These are phyloP conservation scores for Vigna unguiculata DNA, from an alignment of 306 rosid genomes.

Conservation along the genomic window DNA sequence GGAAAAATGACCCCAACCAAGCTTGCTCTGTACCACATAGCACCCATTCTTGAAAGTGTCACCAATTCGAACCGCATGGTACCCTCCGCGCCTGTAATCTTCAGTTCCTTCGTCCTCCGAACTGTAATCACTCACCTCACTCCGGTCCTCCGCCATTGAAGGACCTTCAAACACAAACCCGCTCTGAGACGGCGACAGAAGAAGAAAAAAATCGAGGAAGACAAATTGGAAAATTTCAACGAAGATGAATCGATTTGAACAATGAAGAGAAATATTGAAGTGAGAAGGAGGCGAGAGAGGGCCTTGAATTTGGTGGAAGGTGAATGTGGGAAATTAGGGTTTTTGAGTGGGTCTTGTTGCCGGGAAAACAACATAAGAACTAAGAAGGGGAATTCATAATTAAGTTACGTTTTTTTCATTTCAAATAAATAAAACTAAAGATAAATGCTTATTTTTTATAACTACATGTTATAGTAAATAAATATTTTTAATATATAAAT, in stretches of 20 bases:
- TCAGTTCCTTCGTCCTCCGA: constrained; percentile 98
- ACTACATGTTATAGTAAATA: no score
- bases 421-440: neutral
- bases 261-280: neutral
- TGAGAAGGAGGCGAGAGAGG: neutral
- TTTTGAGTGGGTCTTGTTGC: constrained; percentile 54
- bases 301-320: constrained; percentile 26
- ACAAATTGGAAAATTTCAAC: constrained; percentile 9
- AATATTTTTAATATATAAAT: no score
- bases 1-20: constrained; percentile 99
- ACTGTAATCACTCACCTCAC: constrained; percentile 80
- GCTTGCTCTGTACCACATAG: constrained; percentile 90
- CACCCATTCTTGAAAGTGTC: constrained; percentile 81
- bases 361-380: constrained; percentile 52
- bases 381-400: no score
- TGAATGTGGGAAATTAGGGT: constrained; percentile 55
- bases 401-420: no score
- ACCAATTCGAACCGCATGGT: constrained; percentile 92
- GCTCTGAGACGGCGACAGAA: neutral
- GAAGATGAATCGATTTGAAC: constrained; percentile 1
- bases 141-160: constrained; percentile 74
- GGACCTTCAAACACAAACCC: constrained; percentile 37
- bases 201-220: neutral
- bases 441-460: no score
- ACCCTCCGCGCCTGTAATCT: constrained; percentile 98